phyloP scores from a whole-genome alignment of 106 monocot species.

The Alisma plantagoaquatica region DNA sequence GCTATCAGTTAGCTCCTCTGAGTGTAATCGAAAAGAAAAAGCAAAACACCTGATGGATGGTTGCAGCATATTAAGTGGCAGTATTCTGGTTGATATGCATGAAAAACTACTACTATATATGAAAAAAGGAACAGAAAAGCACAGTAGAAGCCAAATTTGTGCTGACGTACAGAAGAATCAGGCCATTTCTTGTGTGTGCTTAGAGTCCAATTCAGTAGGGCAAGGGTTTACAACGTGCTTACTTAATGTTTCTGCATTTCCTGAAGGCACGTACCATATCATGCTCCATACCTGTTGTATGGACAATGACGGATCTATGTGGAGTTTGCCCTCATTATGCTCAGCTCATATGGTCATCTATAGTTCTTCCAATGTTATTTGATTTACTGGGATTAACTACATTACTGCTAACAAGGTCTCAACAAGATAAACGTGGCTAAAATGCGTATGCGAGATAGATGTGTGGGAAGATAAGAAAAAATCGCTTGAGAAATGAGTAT shows the following conservation, averaged over 20 bases:
- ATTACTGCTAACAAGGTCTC: no score
- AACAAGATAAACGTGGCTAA: no score
- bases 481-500: no score
- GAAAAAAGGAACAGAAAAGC: background rate
- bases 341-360: constrained; percentile 28
- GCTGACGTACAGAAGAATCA: constrained; percentile 3
- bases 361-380: constrained; percentile 9
- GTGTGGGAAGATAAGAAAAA: no score
- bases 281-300: constrained; percentile 73
- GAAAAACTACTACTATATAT: constrained; percentile 26
- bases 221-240: constrained; percentile 54
- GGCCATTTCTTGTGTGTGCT: constrained; percentile 25
- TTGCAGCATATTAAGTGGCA: background rate
- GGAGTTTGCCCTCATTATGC: constrained; percentile 51
- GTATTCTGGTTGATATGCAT: constrained; percentile 26
- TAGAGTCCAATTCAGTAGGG: constrained; percentile 31
- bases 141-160: background rate
- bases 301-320: constrained; percentile 29
- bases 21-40: constrained; percentile 11
- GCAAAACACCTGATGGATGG: background rate
- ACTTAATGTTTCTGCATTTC: constrained; percentile 64
- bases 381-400: no score
- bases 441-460: no score
- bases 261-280: constrained; percentile 61
- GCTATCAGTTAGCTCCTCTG: constrained; percentile 25